Evolutionary conservation across 768 basidiomycete genomes (phyloP), one percentile per base, ranked within the genome.

Genomic region (Podaxis rugospora): DNA sequence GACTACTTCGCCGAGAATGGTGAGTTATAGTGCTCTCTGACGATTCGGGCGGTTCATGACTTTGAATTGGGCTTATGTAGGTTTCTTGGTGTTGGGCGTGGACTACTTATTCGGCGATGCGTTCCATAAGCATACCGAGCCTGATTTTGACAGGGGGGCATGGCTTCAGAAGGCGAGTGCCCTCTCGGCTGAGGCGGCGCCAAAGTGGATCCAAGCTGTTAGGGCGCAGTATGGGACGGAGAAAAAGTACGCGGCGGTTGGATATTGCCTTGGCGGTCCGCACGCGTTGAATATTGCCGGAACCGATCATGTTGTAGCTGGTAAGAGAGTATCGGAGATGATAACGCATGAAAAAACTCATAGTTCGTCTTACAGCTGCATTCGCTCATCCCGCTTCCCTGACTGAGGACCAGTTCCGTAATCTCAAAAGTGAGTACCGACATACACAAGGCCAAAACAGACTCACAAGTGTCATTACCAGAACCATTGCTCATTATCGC

Each of bases 31-130:
- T 14, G 16, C 27, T 37, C 35, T 2, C 2, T 32, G 32, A 32
- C 32, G 3, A 1, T 25, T 7, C 14, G 5, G 21, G 14, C 14
- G 32, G 4, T 47, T 16, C 18, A 18, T 50, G 28, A 57, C 21
- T 16, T 14, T 18, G 23, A 55, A 5, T 6, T 9, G 40, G 21
- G 35, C 28, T 39, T 11, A 21, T 4, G 11, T 47, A 87, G 86
- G 86, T 0, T 88, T 80, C 66, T 70, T 75, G 49, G 85, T 88
- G 3, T 68, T 87, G 4, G 85, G 84, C 1, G 70, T 82, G 44
- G 87, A 88, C 62, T 88, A 86, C 69, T 87, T 89, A 70, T 77
- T 85, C 53, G 84, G 86, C 5, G 83, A 87, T 56, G 74, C 80
- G 10, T 65, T 87, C 0, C 65, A 78, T n/a, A 57, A 65, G 1